Base-by-base conservation (phyloP, 73 alveolate species). In the Symbiodinium pilosum region DNA sequence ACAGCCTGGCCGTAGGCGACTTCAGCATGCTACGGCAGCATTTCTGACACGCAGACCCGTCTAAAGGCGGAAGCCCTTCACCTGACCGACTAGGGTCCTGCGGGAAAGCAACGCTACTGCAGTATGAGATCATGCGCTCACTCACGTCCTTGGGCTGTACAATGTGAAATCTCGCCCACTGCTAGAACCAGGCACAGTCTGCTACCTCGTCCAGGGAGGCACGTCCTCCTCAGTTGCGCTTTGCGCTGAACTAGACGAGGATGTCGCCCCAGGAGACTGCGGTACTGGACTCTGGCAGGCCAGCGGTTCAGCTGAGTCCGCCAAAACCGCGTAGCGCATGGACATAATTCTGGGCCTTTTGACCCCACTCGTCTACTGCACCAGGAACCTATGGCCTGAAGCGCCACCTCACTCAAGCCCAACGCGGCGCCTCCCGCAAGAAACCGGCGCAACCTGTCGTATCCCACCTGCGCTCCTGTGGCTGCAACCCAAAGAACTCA, bases 361-460 rank as follows among this genome's bases (percentile, higher is more conserved):
- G 83, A 0, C 40, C 24, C 34, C 51, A 81, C 0, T 71, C 93
- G 3, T 51, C 93, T 5, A 7, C 40, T 0, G 26, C 47, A 2
- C 93, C 93, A 86, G 20, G 34, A 12, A 6, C 93, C 93, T 0
- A 86, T 86, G 54, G 93, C 93, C 34, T 86, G 93, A 38, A 86
- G 16, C 16, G 51, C n/a, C 0, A 47, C 30, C 18, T 39, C 83
- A 2, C 51, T 83, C 26, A 32, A n/a, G 0, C 28, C 47, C 93
- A 86, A 21, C 32, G 54, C 34, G 24, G 21, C 32, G 0, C 54
- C 83, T n/a, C 59, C 24, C 7, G 83, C 51, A 32, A 86, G 12
- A 39, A 86, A 86, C 0, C 93, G 34, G 38, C 93, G 34, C 12
- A 86, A 39, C 20, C 93, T n/a, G 41, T 86, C 32, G 93, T 32